Percentiles rank a stretch among this genome's conserved stretches.
phyloP scores from a whole-genome alignment of 768 basidiomycete species.

The Boletus sp. region DNA sequence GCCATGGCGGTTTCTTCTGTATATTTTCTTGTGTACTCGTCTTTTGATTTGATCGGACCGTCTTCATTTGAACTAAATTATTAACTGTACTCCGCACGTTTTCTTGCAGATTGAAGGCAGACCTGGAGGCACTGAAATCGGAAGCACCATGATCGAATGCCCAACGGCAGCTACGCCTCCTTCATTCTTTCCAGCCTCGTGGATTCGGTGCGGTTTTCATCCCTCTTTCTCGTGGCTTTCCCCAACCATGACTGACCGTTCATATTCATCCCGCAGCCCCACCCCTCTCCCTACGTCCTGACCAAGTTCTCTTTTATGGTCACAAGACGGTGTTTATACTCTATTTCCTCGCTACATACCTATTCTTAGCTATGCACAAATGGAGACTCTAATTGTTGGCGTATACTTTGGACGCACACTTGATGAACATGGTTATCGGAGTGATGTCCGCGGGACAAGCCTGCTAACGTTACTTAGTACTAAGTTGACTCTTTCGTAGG shows the following conservation, averaged over 20 bases:
- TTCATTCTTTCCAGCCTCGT: conserved; percentile 30
- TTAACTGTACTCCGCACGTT: conserved; percentile 32
- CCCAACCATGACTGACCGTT: conserved; percentile 3
- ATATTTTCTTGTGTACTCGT: conserved; percentile 16
- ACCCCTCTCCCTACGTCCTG: not conserved
- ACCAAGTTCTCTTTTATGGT: not conserved
- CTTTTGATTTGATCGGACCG: conserved; percentile 13
- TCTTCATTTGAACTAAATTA: conserved; percentile 34
- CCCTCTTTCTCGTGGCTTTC: conserved; percentile 23
- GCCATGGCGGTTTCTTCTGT: conserved; percentile 14
- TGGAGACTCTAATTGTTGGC: conserved; percentile 21
- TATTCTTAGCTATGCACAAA: conserved; percentile 23
- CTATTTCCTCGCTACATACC: conserved; percentile 29
- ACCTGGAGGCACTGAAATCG: conserved; percentile 50
- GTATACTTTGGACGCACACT: conserved; percentile 21
- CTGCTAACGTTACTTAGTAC: too few species aligned
- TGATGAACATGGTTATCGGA: conserved; percentile 7
- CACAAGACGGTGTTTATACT: conserved; percentile 23
- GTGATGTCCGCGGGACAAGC: not conserved
- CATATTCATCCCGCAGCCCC: conserved; percentile 14
- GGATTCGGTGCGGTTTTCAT: conserved; percentile 33
- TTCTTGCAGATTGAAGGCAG: conserved; percentile 63
- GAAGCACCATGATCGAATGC: conserved; percentile 27
- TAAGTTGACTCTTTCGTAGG: too few species aligned
- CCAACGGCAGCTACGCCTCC: conserved; percentile 4